Base-by-base conservation (phyloP, 1,284 basidiomycete genomes). In the Puccinia hordei region DNA sequence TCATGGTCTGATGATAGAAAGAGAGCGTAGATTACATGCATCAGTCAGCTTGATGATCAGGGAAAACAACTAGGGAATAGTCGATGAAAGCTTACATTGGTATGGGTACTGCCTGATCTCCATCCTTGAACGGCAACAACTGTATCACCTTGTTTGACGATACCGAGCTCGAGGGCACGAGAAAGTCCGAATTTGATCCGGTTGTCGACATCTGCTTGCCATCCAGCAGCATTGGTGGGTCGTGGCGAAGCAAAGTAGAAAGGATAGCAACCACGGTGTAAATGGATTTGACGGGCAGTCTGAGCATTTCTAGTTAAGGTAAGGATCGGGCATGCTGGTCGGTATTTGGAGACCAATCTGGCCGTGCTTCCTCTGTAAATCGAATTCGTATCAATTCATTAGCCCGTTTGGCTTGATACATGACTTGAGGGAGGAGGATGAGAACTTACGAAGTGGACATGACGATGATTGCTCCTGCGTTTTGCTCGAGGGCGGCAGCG, bases 171-270 rank as follows among this genome's bases (percentile, higher is more conserved):
- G 72, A 99, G 89, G n/a, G 94, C 97, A 85, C 89, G 91, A 86
- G 91, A 90, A 86, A 99, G 89, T 83, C 95, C 97, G 85, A 91
- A 98, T 79, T 93, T 91, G 86, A 93, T 92, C 82, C 92, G 91
- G 87, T 94, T 93, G 87, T 94, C 93, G 81, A 98, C 96, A 87
- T 99, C 97, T 80, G 91, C 94, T 89, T 99, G 97, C 97, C 97
- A 99, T 87, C 95, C 94, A 85, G 92, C 90, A 76, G 89, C 89
- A 82, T 90, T 90, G 83, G 96, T 90, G 75, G 95, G 95, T 81
- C 95, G 90, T 30, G 94, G 92, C 88, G 97, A 93, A 55, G 92
- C 89, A 89, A 98, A 99, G 90, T 91, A 93, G 90, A 98, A 94
- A 46, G 96, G 95, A 87, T 99, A 99, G 87, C 93, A 94, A 82